Conservation (phyloP, 1,284 basidiomycete genomes). For the Rhodotorula sp. region DNA sequence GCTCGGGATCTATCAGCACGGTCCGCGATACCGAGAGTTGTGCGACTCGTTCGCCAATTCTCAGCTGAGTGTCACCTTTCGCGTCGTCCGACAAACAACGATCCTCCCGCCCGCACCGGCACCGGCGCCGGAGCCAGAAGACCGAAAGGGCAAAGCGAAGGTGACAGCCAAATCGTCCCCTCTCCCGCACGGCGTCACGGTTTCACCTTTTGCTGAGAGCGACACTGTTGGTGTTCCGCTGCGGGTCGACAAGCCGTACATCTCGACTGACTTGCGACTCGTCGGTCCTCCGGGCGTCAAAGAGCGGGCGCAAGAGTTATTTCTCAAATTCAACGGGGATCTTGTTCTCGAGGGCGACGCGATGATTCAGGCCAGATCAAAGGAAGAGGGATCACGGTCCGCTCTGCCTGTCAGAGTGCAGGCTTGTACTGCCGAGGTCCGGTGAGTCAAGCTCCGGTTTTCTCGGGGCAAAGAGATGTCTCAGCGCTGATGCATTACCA, state of each 20-base stretch:
- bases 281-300: neutral
- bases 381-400: neutral
- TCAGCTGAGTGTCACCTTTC: too few species aligned
- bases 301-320: neutral
- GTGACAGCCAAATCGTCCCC: neutral
- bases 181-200: neutral
- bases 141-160: neutral
- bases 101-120: neutral
- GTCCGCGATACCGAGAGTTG: too few species aligned
- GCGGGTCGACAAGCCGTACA: neutral
- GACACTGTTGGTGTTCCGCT: neutral
- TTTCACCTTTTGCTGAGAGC: neutral
- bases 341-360: neutral
- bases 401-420: neutral
- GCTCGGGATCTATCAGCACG: neutral
- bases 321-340: neutral
- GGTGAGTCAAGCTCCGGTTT: neutral
- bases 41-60: too few species aligned
- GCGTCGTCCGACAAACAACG: neutral
- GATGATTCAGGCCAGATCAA: neutral
- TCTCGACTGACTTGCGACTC: neutral
- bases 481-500: neutral
- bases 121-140: neutral
- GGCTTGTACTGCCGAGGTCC: neutral
- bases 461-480: neutral